Percentiles rank a stretch among this genome's conserved stretches.
These are phyloP conservation scores for Butyriboletus loyo DNA, from an alignment of 768 basidiomycete genomes.

Conservation along the genomic window DNA sequence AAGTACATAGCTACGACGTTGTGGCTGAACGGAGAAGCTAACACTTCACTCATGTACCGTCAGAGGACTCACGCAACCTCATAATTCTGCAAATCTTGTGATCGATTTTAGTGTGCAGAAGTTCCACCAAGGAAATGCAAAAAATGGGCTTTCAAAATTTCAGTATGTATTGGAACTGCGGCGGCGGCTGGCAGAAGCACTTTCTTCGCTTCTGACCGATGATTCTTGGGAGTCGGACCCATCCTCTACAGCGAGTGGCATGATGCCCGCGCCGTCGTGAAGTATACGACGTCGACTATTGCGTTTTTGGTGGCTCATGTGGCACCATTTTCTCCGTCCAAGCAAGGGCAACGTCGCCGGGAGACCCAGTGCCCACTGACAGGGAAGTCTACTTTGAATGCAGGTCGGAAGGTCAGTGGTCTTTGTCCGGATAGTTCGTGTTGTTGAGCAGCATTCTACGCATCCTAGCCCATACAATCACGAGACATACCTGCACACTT, in stretches of 20 bases:
- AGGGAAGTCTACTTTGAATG: slow-evolving; percentile 32
- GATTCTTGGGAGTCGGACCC: slow-evolving; percentile 59
- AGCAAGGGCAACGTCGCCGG: slow-evolving; percentile 47
- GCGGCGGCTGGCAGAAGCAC: slow-evolving; percentile 8
- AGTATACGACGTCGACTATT: slow-evolving; percentile 98
- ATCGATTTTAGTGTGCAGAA: too few species aligned
- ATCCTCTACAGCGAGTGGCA: slow-evolving; percentile 91
- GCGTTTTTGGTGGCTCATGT: slow-evolving; percentile 96
- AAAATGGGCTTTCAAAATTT: slow-evolving; percentile 2
- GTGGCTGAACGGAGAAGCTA: not conserved
- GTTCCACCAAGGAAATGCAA: not conserved
- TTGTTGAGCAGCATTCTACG: slow-evolving; percentile 5
- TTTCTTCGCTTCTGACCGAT: slow-evolving; percentile 47
- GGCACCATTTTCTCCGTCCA: slow-evolving; percentile 62
- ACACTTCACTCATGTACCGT: too few species aligned
- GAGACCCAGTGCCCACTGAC: slow-evolving; percentile 62
- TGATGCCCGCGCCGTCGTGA: slow-evolving; percentile 75
- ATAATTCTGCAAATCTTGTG: too few species aligned
- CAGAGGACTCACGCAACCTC: too few species aligned
- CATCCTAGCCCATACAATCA: slow-evolving; percentile 79
- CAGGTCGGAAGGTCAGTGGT: slow-evolving; percentile 84
- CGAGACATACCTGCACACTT: slow-evolving; percentile 97
- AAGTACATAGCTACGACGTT: not conserved
- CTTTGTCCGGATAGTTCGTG: not conserved
- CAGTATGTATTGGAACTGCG: not conserved